These are phyloP conservation scores for Pulicaria dysenterica DNA, from an alignment of 129 eudicot genomes.

Conservation along the genomic window DNA sequence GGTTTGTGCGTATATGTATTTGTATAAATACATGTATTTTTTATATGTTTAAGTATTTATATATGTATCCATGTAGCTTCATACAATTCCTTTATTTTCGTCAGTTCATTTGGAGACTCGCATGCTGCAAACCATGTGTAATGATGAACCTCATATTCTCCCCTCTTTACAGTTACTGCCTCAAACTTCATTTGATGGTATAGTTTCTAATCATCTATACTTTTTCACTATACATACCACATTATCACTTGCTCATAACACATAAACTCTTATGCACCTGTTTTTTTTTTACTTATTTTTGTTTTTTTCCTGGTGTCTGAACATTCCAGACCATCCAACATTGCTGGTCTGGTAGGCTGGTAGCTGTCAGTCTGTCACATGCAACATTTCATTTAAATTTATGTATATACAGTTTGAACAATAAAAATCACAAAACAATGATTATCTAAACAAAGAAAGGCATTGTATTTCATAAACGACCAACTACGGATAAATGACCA, in stretches of 20 bases:
- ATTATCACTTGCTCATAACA: background rate
- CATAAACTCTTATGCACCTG: background rate
- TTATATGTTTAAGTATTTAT: background rate
- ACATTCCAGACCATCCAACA: conserved; percentile 13
- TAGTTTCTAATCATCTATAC: background rate
- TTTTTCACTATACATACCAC: background rate
- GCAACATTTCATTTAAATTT: background rate
- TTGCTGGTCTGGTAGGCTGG: background rate
- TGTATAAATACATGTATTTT: background rate
- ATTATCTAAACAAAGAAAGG: conserved; percentile 1
- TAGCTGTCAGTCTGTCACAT: background rate
- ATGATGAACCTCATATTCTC: conserved; percentile 20
- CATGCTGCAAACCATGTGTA: conserved; percentile 4
- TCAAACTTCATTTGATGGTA: conserved; percentile 8
- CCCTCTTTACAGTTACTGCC: conserved; percentile 12
- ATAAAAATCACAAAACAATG: conserved; percentile 1
- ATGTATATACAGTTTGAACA: conserved; percentile 7
- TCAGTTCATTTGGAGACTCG: conserved; percentile 16
- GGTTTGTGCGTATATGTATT: background rate
- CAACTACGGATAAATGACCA: conserved; percentile 9
- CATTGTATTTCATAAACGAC: conserved; percentile 6
- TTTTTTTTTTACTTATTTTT: no score
- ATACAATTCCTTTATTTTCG: background rate
- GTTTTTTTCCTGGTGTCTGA: background rate
- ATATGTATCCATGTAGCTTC: conserved; percentile 3